Evolutionary conservation across 768 basidiomycete species (phyloP).

Genomic region (Gloeostereum incarnatum): DNA sequence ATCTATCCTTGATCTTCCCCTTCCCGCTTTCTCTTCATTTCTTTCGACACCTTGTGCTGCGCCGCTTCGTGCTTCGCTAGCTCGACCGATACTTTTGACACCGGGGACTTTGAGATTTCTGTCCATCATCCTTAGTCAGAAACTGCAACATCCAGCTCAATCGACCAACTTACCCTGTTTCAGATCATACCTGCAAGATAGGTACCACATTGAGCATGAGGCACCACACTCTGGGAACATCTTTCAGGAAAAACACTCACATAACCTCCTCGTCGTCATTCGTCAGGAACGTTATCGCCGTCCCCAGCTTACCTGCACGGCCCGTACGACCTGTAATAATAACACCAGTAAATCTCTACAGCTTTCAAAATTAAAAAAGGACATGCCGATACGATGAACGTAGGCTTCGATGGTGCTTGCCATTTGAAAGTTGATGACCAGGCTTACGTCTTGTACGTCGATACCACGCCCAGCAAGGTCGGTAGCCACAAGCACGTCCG

Average conservation of each 20-base stretch:
- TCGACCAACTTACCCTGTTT: constrained; percentile 71
- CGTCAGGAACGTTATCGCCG: constrained; percentile 90
- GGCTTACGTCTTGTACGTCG: constrained; percentile 92
- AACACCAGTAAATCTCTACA: constrained; percentile 6
- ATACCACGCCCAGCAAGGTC: constrained; percentile 98
- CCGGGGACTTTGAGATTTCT: constrained; percentile 93
- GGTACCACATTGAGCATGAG: too few relatives aligned
- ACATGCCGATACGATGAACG: constrained; percentile 91
- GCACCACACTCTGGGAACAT: constrained; percentile 9
- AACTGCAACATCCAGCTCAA: constrained; percentile 5
- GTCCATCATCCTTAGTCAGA: constrained; percentile 3
- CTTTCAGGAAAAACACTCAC: constrained; percentile 37
- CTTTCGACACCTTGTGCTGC: constrained; percentile 82
- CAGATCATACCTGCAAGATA: constrained; percentile 84
- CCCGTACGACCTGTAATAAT: constrained; percentile 77
- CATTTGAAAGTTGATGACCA: constrained; percentile 99
- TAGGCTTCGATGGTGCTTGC: constrained; percentile 93
- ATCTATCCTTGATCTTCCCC: constrained; percentile 60
- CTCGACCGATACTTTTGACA: constrained; percentile 82
- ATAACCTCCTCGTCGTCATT: constrained; percentile 97
- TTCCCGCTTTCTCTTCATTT: constrained; percentile 93
- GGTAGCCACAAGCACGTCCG: constrained; percentile 90
- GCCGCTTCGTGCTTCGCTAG: constrained; percentile 88
- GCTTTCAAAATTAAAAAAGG: constrained; percentile 4
- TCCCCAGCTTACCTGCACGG: constrained; percentile 92